Conservation (phyloP, 2,329 filamentous ascomycete genomes). For the Fusarium sp. region DNA sequence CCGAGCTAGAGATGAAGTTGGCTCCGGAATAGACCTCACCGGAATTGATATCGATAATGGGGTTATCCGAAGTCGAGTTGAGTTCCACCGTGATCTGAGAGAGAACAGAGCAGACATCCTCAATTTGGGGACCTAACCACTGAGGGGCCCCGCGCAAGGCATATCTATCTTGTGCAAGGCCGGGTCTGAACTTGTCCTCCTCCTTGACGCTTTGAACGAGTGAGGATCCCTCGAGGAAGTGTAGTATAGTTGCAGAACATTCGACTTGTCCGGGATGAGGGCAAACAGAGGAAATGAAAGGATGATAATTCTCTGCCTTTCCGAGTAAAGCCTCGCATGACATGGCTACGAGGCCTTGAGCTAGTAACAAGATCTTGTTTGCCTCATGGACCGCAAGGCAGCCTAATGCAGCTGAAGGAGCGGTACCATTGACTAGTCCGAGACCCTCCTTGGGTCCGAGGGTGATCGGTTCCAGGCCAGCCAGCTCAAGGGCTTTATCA, state of each 20-base stretch:
- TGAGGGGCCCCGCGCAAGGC: fast-evolving
- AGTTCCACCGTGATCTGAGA: neutral
- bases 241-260: neutral
- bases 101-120: neutral
- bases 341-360: neutral
- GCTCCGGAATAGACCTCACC: neutral
- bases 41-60: fast-evolving
- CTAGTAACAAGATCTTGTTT: neutral
- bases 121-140: neutral
- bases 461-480: fast-evolving
- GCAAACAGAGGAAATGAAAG: neutral
- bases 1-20: neutral
- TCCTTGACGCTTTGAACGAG: neutral
- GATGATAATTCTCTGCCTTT: neutral
- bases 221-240: fast-evolving
- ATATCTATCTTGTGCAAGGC: neutral
- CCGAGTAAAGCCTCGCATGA: neutral
- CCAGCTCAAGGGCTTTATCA: fast-evolving
- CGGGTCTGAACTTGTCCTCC: fast-evolving
- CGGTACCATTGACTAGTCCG: fast-evolving
- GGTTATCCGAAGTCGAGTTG: neutral
- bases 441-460: neutral
- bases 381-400: neutral
- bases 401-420: neutral
- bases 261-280: neutral